Base-by-base conservation (phyloP, 1,139 yeast genomes). In the Suhomyces anneliseae region DNA sequence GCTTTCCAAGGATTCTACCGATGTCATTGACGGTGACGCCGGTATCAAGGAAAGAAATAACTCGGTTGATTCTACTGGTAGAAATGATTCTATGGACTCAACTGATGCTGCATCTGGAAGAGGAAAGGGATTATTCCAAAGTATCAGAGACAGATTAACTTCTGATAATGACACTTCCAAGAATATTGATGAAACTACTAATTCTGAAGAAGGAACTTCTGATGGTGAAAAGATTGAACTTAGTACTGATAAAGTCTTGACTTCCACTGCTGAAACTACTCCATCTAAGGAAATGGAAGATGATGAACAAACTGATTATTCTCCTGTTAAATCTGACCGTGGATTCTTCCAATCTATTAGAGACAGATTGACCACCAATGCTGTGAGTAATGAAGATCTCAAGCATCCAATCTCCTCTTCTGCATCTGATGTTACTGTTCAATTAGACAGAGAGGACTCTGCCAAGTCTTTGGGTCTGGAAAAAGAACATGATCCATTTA, bases 121-220 rank as follows among this genome's bases (percentile, higher is more conserved):
- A 43, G 64, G 62, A 34, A 69, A 61, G 49, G 73, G 75, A 8
- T 56, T 71, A 8, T 70, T 70, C 55, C 74, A 68, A 54, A 62
- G 68, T 42, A 61, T 72, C 36, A 62, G 69, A 41, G 72, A 69
- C 38, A 63, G 69, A 44, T 60, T 69, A 34, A 51, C 61, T 10
- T 41, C 56, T 9, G 66, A 61, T 12, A 46, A 35, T 32, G 54
- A 51, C 2, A 38, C 40, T 7, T 9, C 32, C 32, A 47, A 49
- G 34, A 40, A 36, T 15, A 43, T 31, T 32, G 54, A 47, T 14
- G 56, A 55, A 27, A 44, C 50, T 14, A 50, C 45, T 36, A 48
- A 45, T 38, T 53, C 56, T 4, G 56, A 53, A 34, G 56, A 50
- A 26, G 53, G 47, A 8, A 38, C 32, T 36, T 54, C 61, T 11